phyloP scores from a whole-genome alignment of 352 stramenopile genomes.

The Phytophthora pseudosyringae region DNA sequence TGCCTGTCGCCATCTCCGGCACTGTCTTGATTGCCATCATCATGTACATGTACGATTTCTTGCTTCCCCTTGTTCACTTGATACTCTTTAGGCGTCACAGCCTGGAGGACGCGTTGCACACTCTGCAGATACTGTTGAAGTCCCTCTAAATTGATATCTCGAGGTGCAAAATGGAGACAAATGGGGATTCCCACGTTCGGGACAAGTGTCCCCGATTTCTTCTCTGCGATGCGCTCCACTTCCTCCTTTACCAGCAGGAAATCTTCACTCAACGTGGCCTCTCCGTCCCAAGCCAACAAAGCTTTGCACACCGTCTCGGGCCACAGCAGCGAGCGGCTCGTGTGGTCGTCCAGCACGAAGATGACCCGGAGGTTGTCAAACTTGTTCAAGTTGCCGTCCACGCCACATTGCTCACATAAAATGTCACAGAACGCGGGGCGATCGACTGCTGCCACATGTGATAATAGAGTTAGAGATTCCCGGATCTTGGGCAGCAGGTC shows the following conservation, averaged over 20 bases:
- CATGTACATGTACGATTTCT: background rate
- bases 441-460: slow-evolving; percentile 33
- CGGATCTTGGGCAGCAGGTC: slow-evolving; percentile 32
- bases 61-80: slow-evolving; percentile 2
- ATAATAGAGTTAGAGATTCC: slow-evolving; percentile 40
- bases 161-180: slow-evolving; percentile 42
- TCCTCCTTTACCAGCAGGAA: slow-evolving; percentile 26
- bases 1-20: background rate
- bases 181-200: slow-evolving; percentile 27
- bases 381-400: slow-evolving; percentile 12
- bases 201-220: background rate
- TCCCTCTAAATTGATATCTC: slow-evolving; percentile 33
- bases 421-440: slow-evolving; percentile 26
- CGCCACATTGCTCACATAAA: slow-evolving; percentile 39
- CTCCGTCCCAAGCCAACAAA: slow-evolving; percentile 19
- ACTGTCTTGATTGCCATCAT: slow-evolving; percentile 6
- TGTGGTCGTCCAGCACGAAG: slow-evolving; percentile 45
- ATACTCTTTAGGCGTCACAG: background rate
- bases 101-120: slow-evolving; percentile 29
- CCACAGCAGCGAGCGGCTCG: slow-evolving; percentile 36
- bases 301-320: slow-evolving; percentile 31
- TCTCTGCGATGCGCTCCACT: slow-evolving; percentile 9
- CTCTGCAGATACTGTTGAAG: slow-evolving; percentile 41
- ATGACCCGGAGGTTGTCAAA: slow-evolving; percentile 28
- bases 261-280: slow-evolving; percentile 12